A percentile compares a stretch with the other conserved stretches of the same genome.
Conservation (phyloP, 305 asterid genomes). For the Rubia peregrina region DNA sequence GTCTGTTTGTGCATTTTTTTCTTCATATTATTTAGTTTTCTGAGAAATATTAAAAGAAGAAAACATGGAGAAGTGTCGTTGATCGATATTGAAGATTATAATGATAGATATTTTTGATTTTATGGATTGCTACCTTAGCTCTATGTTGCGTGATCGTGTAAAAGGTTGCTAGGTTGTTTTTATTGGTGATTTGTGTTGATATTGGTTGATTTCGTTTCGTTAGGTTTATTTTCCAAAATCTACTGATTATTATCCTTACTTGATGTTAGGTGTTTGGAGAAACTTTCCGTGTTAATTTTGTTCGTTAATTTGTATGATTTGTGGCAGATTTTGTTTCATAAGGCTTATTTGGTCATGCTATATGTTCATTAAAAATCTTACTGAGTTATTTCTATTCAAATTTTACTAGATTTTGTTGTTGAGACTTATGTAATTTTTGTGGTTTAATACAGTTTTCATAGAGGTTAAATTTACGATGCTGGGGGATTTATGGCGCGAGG, state of each 20-base stretch:
- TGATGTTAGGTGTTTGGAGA: not conserved
- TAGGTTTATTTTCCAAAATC: not conserved
- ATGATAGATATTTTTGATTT: not conserved
- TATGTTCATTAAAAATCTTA: no score
- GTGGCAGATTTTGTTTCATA: not conserved
- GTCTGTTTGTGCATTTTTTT: not conserved
- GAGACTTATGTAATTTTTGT: no score
- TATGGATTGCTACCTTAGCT: not conserved
- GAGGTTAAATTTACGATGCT: no score
- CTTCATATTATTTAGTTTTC: not conserved
- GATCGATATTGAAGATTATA: not conserved
- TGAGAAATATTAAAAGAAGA: not conserved
- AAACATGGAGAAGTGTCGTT: conserved; percentile 1
- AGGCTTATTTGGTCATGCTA: not conserved
- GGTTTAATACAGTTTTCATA: no score
- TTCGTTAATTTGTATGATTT: not conserved
- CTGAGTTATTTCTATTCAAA: no score
- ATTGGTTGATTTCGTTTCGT: not conserved
- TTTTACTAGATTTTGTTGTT: no score
- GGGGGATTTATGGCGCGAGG: no score
- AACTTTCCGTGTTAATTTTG: not conserved
- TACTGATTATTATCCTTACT: conserved; percentile 1
- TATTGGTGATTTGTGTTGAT: no score
- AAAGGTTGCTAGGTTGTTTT: no score
- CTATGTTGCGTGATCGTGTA: not conserved